Evolutionary conservation across 1,284 basidiomycete genomes (phyloP).

Genomic region (Coniophora puteana): DNA sequence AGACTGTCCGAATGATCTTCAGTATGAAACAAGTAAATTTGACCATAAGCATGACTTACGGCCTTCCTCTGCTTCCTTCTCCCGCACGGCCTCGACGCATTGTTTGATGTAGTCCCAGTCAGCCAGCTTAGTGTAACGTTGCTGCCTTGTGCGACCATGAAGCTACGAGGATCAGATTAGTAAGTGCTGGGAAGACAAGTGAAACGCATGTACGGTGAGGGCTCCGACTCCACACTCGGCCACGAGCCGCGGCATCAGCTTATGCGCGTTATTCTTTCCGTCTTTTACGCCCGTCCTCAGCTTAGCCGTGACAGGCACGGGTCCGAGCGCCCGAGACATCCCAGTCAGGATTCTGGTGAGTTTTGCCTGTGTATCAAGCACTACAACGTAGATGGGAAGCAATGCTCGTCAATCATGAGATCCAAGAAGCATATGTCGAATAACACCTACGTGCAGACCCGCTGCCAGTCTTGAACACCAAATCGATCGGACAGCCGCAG

Average conservation of each 20-base stretch:
- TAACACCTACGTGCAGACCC: slow-evolving; percentile 75
- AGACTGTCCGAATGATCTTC: slow-evolving; percentile 44
- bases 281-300: slow-evolving; percentile 91
- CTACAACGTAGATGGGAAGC: slow-evolving; percentile 30
- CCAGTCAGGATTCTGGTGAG: slow-evolving; percentile 86
- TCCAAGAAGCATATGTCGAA: slow-evolving; percentile 2
- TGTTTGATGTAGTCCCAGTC: slow-evolving; percentile 91
- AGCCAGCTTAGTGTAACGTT: slow-evolving; percentile 83
- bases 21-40: not conserved
- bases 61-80: slow-evolving; percentile 70
- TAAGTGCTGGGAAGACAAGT: not conserved
- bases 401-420: not conserved
- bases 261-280: slow-evolving; percentile 83
- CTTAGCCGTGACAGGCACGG: slow-evolving; percentile 95
- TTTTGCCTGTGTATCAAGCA: slow-evolving; percentile 81
- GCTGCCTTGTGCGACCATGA: slow-evolving; percentile 90
- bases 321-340: slow-evolving; percentile 90
- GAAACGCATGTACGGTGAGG: slow-evolving; percentile 60
- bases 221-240: slow-evolving; percentile 78
- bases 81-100: slow-evolving; percentile 86
- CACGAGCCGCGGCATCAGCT: slow-evolving; percentile 83
- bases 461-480: slow-evolving; percentile 90
- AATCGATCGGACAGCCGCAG: slow-evolving; percentile 95
- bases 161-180: slow-evolving; percentile 47
- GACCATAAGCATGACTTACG: slow-evolving; percentile 38